Evolutionary conservation across 2,329 filamentous ascomycete genomes (phyloP), one percentile per base, ranked within the genome.

Genomic region (Trichoderma hamatum): DNA sequence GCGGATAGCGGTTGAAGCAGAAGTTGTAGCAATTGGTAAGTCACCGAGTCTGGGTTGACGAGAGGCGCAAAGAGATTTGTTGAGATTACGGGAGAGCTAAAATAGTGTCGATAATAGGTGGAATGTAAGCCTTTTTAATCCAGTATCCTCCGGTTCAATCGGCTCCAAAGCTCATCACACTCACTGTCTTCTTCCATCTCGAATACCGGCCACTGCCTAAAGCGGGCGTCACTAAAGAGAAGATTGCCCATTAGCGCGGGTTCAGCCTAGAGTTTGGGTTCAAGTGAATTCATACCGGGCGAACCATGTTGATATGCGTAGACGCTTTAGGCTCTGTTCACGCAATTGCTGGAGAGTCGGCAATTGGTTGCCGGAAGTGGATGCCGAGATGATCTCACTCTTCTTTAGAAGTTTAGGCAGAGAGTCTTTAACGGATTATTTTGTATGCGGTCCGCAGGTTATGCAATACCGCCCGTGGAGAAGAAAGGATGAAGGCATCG

Each of bases 181-280:
- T 5, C 5, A 26, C 0, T 28, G 9, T n/a, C 36, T 2, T 49
- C 26, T 1, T 11, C 21, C 6, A 21, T 24, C 28, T 52, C n/a
- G 26, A 21, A 19, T 16, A 32, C 46, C 63, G 52, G 52, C 63
- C 26, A 58, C 32, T 66, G 52, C 52, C 63, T 58, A 58, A 66
- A 58, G 28, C 49, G 28, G 63, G n/a, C 34, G 24, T 58, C 21
- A 52, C 19, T n/a, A 55, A 21, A 36, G 21, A 34, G 21, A 26
- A 34, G 19, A 46, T 43, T n/a, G 36, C 36, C 39, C 52, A 58
- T 55, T 28, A 26, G 34, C 34, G 34, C 26, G n/a, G 7, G 13
- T 26, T 24, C 30, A 32, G 54, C 54, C 54, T 21, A 56, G 54
- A 56, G 19, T 21, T 21, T 43, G 32, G 14, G 32, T 11, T 34